Base-by-base conservation (phyloP, 306 rosid genomes). In the Rubus idaeus region DNA sequence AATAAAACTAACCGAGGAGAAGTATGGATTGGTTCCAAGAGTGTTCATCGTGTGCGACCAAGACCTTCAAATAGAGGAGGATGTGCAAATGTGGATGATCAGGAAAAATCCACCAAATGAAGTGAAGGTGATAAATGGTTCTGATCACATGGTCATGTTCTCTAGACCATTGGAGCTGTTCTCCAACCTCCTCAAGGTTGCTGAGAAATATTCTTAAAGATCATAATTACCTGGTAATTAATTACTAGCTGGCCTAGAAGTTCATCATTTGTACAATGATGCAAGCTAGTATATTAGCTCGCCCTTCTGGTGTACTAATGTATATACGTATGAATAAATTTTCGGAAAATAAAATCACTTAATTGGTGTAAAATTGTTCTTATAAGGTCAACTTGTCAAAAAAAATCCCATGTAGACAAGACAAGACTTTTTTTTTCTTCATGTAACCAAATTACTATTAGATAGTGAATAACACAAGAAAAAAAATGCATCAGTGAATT, bases 81-180 rank as follows among this genome's bases (percentile, higher is more conserved):
- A 85, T 55, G 12, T 77, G 8, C 90, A 81, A 12, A 35, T 37
- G 60, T 83, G 80, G 76, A 81, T 88, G 86, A 63, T 88, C 12
- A 17, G 17, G 58, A 66, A 75, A 9, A 84, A 83, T 53, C 87
- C 88, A 1, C 41, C 80, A 0, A 46, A 49, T 7, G 81, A 86
- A 11, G 83, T 84, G 20, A 83, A 83, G 69, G 75, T 81, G 35
- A 73, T 90, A 23, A 23, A 41, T 17, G 84, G 10, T 5, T 79
- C 88, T 30, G 89, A 86, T 81, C 89, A 88, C 61, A 90, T 86
- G 95, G 71, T 81, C 21, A 86, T 90, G 90, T 70, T 88, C 51
- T 84, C 88, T 2, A 77, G 75, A 55, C 87, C 92, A 0, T 17
- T 41, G 11, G 63, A 73, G 42, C 76, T 88, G 14, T 79, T 55